phyloP scores from a whole-genome alignment of 352 stramenopile species.

The Nothophytophthora sp. region DNA sequence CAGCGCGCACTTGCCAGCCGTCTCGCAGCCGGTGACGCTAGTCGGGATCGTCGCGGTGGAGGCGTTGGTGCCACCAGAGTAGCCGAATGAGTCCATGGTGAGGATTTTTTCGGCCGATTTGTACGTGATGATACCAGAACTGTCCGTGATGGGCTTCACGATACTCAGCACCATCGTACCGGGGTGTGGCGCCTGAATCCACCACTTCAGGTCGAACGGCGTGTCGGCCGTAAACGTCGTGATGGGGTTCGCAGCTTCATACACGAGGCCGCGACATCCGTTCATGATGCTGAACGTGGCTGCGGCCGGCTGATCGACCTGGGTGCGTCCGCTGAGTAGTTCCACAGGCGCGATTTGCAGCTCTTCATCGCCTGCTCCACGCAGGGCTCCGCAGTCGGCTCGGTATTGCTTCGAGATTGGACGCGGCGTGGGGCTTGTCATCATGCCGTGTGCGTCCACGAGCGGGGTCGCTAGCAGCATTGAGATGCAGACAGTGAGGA shows the following conservation, averaged over 20 bases:
- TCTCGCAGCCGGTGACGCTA: slow-evolving; percentile 42
- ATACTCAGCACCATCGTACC: slow-evolving; percentile 54
- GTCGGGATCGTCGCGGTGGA: slow-evolving; percentile 40
- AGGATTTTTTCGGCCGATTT: slow-evolving; percentile 27
- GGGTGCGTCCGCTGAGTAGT: slow-evolving; percentile 46
- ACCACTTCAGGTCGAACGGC: slow-evolving; percentile 50
- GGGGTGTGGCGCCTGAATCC: slow-evolving; percentile 59
- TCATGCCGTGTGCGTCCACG: slow-evolving; percentile 34
- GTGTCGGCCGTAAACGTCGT: slow-evolving; percentile 37
- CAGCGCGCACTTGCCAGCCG: slow-evolving; percentile 44
- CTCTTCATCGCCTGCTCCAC: slow-evolving; percentile 46
- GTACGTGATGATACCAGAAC: slow-evolving; percentile 47
- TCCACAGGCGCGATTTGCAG: slow-evolving; percentile 54
- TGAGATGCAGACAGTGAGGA: slow-evolving; percentile 3
- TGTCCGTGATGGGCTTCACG: slow-evolving; percentile 47
- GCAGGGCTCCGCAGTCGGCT: slow-evolving; percentile 41
- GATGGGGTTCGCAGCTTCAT: slow-evolving; percentile 45
- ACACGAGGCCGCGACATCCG: slow-evolving; percentile 59
- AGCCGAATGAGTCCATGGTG: slow-evolving; percentile 30
- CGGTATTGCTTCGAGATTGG: slow-evolving; percentile 41
- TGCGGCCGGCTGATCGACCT: slow-evolving; percentile 38
- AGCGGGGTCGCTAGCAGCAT: slow-evolving; percentile 6
- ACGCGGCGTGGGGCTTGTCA: slow-evolving; percentile 28
- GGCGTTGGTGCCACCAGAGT: slow-evolving; percentile 11
- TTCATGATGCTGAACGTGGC: slow-evolving; percentile 68